A percentile compares a stretch with the other conserved stretches of the same genome.
These are phyloP conservation scores for Grosmannia serpens DNA, from an alignment of 2,329 filamentous ascomycete genomes.

Conservation along the genomic window DNA sequence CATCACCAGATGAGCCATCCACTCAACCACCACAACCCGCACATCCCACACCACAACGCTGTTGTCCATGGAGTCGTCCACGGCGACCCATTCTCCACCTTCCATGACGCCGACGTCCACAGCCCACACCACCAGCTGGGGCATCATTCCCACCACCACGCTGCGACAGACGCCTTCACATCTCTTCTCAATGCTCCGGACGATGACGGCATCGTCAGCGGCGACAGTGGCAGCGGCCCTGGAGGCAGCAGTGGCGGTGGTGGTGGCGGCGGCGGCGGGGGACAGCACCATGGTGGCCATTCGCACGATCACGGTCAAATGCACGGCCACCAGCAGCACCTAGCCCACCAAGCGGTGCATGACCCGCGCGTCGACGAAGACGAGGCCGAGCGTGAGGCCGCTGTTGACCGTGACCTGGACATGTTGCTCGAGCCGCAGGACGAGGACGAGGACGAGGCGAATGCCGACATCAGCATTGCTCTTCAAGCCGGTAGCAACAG, in stretches of 20 bases:
- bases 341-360: constrained; percentile 3
- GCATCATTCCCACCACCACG: constrained; percentile 15
- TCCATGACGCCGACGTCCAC: constrained; percentile 22
- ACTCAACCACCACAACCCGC: constrained; percentile 14
- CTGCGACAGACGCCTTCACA: constrained; percentile 39
- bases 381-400: constrained; percentile 25
- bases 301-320: constrained; percentile 5
- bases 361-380: constrained; percentile 13
- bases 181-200: constrained; percentile 39
- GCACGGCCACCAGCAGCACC: constrained; percentile 5
- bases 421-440: constrained; percentile 38
- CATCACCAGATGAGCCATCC: neutral
- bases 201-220: constrained; percentile 13
- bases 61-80: constrained; percentile 13
- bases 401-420: constrained; percentile 36
- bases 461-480: neutral
- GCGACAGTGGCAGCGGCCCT: neutral
- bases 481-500: constrained; percentile 11
- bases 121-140: constrained; percentile 18
- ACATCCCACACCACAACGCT: constrained; percentile 15
- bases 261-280: neutral
- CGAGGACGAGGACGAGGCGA: constrained; percentile 24
- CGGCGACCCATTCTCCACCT: constrained; percentile 21
- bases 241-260: neutral
- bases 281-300: neutral